phyloP scores from a whole-genome alignment of 108 stramenopile genomes.

The Skeletonema marinoi region DNA sequence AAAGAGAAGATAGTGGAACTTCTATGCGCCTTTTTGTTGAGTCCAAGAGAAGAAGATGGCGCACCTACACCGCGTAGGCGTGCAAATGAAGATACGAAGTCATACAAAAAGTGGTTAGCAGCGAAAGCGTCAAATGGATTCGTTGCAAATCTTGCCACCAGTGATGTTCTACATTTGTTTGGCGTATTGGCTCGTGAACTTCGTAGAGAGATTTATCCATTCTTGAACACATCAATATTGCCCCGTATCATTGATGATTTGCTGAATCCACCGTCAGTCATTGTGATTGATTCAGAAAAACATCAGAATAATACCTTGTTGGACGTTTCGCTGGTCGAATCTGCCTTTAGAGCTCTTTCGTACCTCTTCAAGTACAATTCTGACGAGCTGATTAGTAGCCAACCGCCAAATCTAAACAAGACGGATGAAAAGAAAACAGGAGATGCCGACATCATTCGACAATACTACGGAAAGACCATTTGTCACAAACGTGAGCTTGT shows the following conservation, averaged over 20 bases:
- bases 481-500: slow-evolving; percentile 73
- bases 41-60: slow-evolving; percentile 1
- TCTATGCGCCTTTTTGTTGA: slow-evolving; percentile 63
- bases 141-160: slow-evolving; percentile 77
- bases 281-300: slow-evolving; percentile 41
- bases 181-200: slow-evolving; percentile 85
- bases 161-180: slow-evolving; percentile 80
- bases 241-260: slow-evolving; percentile 78
- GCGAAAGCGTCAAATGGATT: slow-evolving; percentile 31
- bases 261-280: slow-evolving; percentile 64
- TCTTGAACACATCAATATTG: slow-evolving; percentile 61
- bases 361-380: slow-evolving; percentile 86
- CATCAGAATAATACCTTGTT: slow-evolving; percentile 54
- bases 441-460: slow-evolving; percentile 68
- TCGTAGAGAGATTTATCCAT: slow-evolving; percentile 83
- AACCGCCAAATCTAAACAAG: neutral
- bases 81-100: slow-evolving; percentile 14
- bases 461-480: slow-evolving; percentile 80
- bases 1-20: slow-evolving; percentile 66
- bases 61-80: slow-evolving; percentile 16
- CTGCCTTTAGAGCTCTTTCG: slow-evolving; percentile 77
- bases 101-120: slow-evolving; percentile 14
- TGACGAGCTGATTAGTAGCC: slow-evolving; percentile 51
- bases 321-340: slow-evolving; percentile 80
- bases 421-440: slow-evolving; percentile 7